These are phyloP conservation scores for Bipolaris bicolor DNA, from an alignment of 2,329 filamentous ascomycete genomes.

Conservation along the genomic window DNA sequence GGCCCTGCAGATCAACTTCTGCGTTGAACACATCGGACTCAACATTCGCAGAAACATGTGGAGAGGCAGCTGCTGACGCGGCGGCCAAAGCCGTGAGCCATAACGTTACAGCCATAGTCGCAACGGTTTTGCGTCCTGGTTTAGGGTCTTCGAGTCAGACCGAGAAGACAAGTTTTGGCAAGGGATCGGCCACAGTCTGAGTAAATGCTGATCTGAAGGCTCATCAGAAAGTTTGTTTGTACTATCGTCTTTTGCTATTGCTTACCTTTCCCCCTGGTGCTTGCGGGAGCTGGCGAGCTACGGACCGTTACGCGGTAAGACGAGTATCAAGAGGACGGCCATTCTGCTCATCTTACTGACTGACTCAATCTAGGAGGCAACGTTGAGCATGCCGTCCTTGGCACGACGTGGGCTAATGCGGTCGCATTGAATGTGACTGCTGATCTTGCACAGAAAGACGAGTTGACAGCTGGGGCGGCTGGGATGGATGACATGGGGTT, in stretches of 20 bases:
- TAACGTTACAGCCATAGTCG: slow-evolving; percentile 23
- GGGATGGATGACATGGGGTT: slow-evolving; percentile 4
- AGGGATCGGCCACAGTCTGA: slow-evolving; percentile 14
- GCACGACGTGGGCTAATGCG: slow-evolving; percentile 16
- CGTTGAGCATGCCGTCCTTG: slow-evolving; percentile 16
- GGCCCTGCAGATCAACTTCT: slow-evolving; percentile 29
- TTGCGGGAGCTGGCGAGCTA: slow-evolving; percentile 8
- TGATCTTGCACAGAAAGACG: slow-evolving; percentile 14
- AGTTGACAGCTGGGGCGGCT: slow-evolving; percentile 7
- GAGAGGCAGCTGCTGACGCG: slow-evolving; percentile 27
- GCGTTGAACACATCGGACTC: slow-evolving; percentile 17
- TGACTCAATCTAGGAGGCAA: slow-evolving; percentile 9
- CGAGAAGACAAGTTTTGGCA: slow-evolving; percentile 6
- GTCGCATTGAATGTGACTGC: slow-evolving; percentile 12
- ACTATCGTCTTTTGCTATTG: neutral
- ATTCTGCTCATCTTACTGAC: slow-evolving; percentile 8
- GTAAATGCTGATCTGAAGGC: slow-evolving; percentile 17
- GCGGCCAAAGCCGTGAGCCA: slow-evolving; percentile 36
- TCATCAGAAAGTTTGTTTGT: slow-evolving; percentile 14
- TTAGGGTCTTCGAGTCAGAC: slow-evolving; percentile 5
- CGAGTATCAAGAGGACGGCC: slow-evolving; percentile 9
- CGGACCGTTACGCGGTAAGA: slow-evolving; percentile 15
- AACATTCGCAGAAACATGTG: slow-evolving; percentile 19
- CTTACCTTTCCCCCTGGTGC: slow-evolving; percentile 10
- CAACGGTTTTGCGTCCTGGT: slow-evolving; percentile 8